Base-by-base conservation (phyloP, 495 filamentous ascomycete species). In the Hypoxylon perforatum region DNA sequence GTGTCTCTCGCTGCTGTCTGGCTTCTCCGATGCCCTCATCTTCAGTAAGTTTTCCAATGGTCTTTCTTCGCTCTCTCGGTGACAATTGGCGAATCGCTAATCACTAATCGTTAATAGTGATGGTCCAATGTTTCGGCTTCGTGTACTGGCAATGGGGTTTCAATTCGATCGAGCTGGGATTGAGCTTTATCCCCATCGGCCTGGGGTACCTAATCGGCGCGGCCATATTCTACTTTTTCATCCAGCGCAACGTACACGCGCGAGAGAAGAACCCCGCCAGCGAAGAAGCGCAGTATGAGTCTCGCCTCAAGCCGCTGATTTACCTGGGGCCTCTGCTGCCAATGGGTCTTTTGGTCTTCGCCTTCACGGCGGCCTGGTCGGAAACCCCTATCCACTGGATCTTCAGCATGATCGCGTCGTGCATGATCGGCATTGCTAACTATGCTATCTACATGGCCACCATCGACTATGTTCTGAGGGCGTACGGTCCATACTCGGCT, bases 401-500 rank as follows among this genome's bases (percentile, higher is more conserved):
- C 33, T 86, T 77, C 15, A 80, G 82, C 19, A 87, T 90, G 85
- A 71, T 90, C 55, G 90, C 88, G 66, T 76, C 82, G 11, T 83
- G 83, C 33, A 78, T 91, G 49, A 83, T 91, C 47, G 89, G 89
- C 38, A 88, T 90, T 56, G 88, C 88, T 42, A 91, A 91, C 58
- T 87, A 88, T 69, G 39, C 68, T 21, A 91, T 91, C 63, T 91
- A 91, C 74, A 90, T 91, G 87, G 87, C 87, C 8, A 91, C 89
- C 9, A 90, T 91, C 63, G 89, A 91, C 74, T 91, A 91, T 75
- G 90, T 91, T 83, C 86, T 91, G 57, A 84, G 81, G 67, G 85
- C 87, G 19, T 91, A 91, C 59, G 89, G 89, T 0, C 87, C 87
- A 0, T 91, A 91, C 77, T 89, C 88, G 3, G 88, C 89, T 4